Conservation (phyloP, 2,329 filamentous ascomycete genomes). For the Diaporthe citriasiana region DNA sequence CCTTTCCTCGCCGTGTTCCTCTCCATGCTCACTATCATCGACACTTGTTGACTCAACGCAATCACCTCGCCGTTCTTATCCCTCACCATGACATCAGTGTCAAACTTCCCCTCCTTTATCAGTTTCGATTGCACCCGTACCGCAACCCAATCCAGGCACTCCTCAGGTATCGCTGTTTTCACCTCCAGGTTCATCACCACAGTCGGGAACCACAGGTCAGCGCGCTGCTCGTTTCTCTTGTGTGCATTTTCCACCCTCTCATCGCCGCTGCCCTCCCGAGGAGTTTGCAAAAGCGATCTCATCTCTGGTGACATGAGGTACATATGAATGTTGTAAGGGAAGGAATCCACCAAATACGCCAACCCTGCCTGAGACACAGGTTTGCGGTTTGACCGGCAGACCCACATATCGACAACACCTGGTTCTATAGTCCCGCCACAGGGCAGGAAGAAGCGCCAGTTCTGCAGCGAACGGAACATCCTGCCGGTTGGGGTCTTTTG, state of each 20-base stretch:
- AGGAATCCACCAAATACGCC: not conserved
- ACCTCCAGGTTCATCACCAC: slow-evolving; percentile 6
- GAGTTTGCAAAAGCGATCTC: not conserved
- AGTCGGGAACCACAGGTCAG: not conserved
- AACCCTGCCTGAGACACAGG: not conserved
- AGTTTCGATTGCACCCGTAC: not conserved
- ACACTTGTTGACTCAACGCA: not conserved
- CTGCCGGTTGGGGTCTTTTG: not conserved
- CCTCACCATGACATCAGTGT: slow-evolving; percentile 1
- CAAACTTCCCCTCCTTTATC: not conserved
- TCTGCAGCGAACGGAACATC: not conserved
- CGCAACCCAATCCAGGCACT: not conserved
- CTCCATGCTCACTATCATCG: slow-evolving; percentile 6
- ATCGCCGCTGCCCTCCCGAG: not conserved
- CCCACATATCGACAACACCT: not conserved
- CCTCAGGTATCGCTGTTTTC: not conserved
- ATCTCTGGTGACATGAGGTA: not conserved
- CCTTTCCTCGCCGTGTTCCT: not conserved
- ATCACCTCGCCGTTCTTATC: not conserved
- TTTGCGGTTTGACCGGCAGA: not conserved
- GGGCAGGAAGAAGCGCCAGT: not conserved
- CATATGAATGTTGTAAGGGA: not conserved
- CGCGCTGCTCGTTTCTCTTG: not conserved
- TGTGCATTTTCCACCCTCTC: not conserved
- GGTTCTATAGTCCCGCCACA: not conserved